Conservation (phyloP, 2,329 filamentous ascomycete genomes). For the Tolypocladium amazonense region DNA sequence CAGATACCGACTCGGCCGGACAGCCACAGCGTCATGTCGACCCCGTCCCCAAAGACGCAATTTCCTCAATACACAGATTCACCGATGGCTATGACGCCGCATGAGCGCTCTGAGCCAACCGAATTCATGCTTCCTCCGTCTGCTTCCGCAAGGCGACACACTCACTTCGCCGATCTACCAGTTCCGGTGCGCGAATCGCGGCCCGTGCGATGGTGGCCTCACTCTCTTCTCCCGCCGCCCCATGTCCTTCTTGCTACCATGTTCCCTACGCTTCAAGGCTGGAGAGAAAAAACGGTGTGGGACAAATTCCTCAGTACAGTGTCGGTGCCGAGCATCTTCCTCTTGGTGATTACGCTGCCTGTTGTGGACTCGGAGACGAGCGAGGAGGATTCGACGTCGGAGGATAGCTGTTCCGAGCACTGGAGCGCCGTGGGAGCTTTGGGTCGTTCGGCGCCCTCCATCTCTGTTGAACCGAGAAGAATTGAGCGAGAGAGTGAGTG, state of each 20-base stretch:
- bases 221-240: constrained; percentile 60
- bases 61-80: constrained; percentile 62
- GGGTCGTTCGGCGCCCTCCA: constrained; percentile 21
- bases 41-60: constrained; percentile 44
- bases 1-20: constrained; percentile 35
- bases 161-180: constrained; percentile 34
- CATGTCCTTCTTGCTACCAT: constrained; percentile 61
- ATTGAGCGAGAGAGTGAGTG: constrained; percentile 42
- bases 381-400: constrained; percentile 23
- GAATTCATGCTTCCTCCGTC: constrained; percentile 44
- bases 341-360: constrained; percentile 82
- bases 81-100: constrained; percentile 32
- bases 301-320: constrained; percentile 73
- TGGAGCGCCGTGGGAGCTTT: constrained; percentile 11
- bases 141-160: constrained; percentile 27
- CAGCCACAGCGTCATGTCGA: constrained; percentile 32
- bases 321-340: constrained; percentile 80
- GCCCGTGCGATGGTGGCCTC: constrained; percentile 71
- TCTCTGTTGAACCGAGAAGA: constrained; percentile 22
- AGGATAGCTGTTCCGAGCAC: constrained; percentile 17
- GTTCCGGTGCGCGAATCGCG: constrained; percentile 25
- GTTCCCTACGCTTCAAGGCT: constrained; percentile 78
- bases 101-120: constrained; percentile 28
- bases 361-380: constrained; percentile 67
- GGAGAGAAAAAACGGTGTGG: constrained; percentile 73